Percentiles rank a stretch among this genome's conserved stretches.
These are phyloP conservation scores for Cyclotella cryptica DNA, from an alignment of 108 stramenopile species.

Conservation along the genomic window DNA sequence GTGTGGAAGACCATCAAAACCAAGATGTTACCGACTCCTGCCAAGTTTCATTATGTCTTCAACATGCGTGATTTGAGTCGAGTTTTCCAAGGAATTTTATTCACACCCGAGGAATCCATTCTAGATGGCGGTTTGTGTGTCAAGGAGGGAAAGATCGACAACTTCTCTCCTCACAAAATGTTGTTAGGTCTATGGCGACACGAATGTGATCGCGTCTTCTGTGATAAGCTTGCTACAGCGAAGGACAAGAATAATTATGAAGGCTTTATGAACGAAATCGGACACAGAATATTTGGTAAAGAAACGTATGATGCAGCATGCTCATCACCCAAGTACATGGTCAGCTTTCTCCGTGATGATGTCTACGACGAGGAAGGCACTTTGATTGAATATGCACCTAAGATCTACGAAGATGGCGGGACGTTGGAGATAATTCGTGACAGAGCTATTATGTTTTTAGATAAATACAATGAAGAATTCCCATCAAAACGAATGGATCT, in stretches of 20 bases:
- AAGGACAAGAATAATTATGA: conserved; percentile 85
- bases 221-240: conserved; percentile 86
- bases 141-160: conserved; percentile 48
- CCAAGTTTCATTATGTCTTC: conserved; percentile 94
- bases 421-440: conserved; percentile 74
- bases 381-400: conserved; percentile 86
- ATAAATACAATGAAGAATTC: conserved; percentile 84
- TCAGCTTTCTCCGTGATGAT: conserved; percentile 91
- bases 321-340: conserved; percentile 73
- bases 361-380: conserved; percentile 86
- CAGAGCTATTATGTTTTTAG: conserved; percentile 75
- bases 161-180: conserved; percentile 62
- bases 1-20: conserved; percentile 85
- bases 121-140: conserved; percentile 66
- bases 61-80: conserved; percentile 92
- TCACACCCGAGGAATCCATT: conserved; percentile 85
- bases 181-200: conserved; percentile 85
- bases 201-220: conserved; percentile 91
- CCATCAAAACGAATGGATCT: conserved; percentile 87
- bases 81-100: conserved; percentile 91
- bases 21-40: conserved; percentile 92
- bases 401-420: conserved; percentile 91
- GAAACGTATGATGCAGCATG: conserved; percentile 48
- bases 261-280: conserved; percentile 63
- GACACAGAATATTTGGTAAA: conserved; percentile 58